phyloP scores from a whole-genome alignment of 139 green algal genomes.

The Monoraphidium neglectum region DNA sequence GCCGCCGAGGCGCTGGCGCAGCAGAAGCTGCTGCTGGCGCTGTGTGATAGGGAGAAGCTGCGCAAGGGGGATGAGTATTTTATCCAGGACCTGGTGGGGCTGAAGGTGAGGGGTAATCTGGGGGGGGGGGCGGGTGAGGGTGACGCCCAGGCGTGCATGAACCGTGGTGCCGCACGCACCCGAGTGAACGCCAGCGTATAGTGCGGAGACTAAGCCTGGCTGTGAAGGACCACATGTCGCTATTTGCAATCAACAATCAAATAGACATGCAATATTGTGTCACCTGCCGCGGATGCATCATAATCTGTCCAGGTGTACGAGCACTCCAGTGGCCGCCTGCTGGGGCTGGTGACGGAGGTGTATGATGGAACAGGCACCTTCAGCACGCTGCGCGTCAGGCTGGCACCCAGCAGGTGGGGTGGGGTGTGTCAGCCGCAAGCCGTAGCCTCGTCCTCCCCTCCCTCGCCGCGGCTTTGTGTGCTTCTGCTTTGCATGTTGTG shows the following conservation, averaged over 20 bases:
- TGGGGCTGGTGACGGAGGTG: slow-evolving; percentile 31
- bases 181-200: not conserved
- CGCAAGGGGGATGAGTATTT: slow-evolving; percentile 20
- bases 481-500: no score
- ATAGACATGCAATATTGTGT: no score
- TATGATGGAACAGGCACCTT: slow-evolving; percentile 18
- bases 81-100: slow-evolving; percentile 25
- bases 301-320: no score
- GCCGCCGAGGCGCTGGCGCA: slow-evolving; percentile 11
- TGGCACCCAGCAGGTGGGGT: slow-evolving; percentile 13
- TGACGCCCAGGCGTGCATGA: no score
- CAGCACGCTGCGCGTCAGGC: slow-evolving; percentile 18
- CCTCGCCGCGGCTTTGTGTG: no score
- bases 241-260: not conserved
- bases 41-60: slow-evolving; percentile 24
- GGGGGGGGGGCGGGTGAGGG: no score
- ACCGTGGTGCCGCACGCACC: no score
- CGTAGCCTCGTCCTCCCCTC: no score
- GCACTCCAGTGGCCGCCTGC: not conserved
- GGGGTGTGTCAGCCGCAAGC: no score
- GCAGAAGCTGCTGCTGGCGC: slow-evolving; percentile 26
- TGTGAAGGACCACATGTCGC: no score
- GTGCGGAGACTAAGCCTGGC: not conserved
- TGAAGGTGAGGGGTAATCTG: slow-evolving; percentile 1
- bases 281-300: not conserved